Evolutionary conservation across 176 grass and related monocot genomes (phyloP), one percentile per base, ranked within the genome.

Genomic region (Juncus inflexus): DNA sequence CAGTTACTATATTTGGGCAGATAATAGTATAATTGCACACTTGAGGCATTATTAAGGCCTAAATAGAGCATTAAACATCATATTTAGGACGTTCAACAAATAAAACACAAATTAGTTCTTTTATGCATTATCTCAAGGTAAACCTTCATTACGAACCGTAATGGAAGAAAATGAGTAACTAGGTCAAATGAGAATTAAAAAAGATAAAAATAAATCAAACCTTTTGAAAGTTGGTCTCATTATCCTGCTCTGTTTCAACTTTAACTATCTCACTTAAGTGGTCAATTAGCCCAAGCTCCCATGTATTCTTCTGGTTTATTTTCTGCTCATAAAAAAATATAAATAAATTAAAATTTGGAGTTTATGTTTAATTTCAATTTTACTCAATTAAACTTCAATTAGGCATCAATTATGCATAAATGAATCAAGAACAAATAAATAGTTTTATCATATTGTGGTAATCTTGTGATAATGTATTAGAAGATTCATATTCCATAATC

Each of bases 181-280:
- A 28, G 19, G 19, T 28, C 19, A 57, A 74, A 7, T 10, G n/a
- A 37, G 37, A 74, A 64, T 8, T 42, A 19, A 36, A 4, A 65
- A 37, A 55, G 40, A 14, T 8, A 68, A 42, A 37, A 59, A 68
- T 66, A 55, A 37, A 61, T n/a, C 4, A 45, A 47, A 97, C 94
- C 89, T 97, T 97, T 75, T 97, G 94, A 70, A 97, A 97, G 67
- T 97, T 97, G 64, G 85, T 92, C 64, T 97, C 94, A 62, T 87
- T 83, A 59, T 97, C 94, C 4, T 97, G 84, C 13, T 81, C 94
- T 28, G 70, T 68, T 35, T 81, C 84, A 6, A 37, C 94, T 60
- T 78, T 64, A 51, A 97, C 84, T 13, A 97, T 85, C 61, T 97
- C 88, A 9, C 88, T 97, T 52, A 97, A 69, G 62, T 97, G 94